phyloP scores from a whole-genome alignment of 768 basidiomycete genomes.

The Suillus subaureus region DNA sequence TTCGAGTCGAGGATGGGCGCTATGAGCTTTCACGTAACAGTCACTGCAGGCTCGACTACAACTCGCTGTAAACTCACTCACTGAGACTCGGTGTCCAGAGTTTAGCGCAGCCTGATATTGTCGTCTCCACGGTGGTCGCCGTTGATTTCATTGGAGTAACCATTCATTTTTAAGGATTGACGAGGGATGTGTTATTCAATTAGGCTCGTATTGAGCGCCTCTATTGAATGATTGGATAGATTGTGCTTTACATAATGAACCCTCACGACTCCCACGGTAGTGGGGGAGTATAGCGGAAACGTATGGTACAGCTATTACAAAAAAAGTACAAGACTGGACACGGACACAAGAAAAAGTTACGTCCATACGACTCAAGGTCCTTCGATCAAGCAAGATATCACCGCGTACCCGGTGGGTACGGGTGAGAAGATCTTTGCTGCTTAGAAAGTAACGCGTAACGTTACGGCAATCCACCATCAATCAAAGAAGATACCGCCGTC shows the following conservation, averaged over 20 bases:
- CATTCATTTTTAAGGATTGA: too few species aligned
- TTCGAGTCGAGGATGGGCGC: too few species aligned
- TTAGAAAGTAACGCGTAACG: slow-evolving; percentile 14
- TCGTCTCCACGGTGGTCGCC: not conserved
- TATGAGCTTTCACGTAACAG: not conserved
- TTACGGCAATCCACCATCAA: slow-evolving; percentile 7
- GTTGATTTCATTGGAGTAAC: not conserved
- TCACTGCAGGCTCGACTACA: too few species aligned
- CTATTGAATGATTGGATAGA: too few species aligned
- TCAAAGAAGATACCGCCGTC: slow-evolving; percentile 30
- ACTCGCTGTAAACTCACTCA: not conserved
- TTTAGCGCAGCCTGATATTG: not conserved
- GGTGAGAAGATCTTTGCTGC: slow-evolving; percentile 18
- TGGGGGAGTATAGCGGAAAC: too few species aligned
- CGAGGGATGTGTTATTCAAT: not conserved
- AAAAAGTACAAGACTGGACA: too few species aligned
- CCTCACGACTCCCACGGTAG: too few species aligned
- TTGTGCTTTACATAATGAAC: not conserved
- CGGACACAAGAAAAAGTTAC: too few species aligned
- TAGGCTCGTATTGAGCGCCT: too few species aligned
- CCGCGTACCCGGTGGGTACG: not conserved
- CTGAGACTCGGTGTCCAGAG: not conserved
- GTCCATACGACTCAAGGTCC: too few species aligned
- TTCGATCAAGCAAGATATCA: too few species aligned
- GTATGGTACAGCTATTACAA: too few species aligned